A percentile compares a stretch with the other conserved stretches of the same genome.
Evolutionary conservation across 2,329 filamentous ascomycete genomes (phyloP).

Genomic region (Rhinocladiella similis): DNA sequence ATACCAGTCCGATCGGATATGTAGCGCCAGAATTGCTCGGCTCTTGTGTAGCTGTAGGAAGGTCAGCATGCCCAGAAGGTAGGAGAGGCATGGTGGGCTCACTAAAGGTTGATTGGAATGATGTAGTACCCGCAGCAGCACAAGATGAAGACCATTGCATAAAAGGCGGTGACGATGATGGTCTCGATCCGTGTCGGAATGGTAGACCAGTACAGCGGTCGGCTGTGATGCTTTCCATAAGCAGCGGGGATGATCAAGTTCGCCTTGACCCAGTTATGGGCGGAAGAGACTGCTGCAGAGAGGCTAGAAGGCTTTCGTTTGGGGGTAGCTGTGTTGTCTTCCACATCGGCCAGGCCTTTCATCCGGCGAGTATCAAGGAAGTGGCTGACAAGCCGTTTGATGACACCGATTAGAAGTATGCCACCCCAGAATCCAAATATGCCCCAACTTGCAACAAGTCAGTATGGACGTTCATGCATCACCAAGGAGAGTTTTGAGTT

Average conservation of each 20-base stretch:
- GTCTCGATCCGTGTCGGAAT: constrained; percentile 52
- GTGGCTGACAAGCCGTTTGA: constrained; percentile 33
- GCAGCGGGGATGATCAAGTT: constrained; percentile 47
- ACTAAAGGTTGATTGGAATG: background rate
- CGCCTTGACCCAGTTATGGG: constrained; percentile 37
- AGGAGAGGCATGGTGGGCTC: too few species aligned
- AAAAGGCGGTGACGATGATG: constrained; percentile 42
- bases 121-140: too few species aligned
- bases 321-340: too few species aligned
- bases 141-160: constrained; percentile 31
- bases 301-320: background rate
- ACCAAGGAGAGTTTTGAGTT: too few species aligned
- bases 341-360: constrained; percentile 12
- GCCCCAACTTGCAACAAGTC: constrained; percentile 34
- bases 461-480: too few species aligned
- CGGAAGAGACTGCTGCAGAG: background rate
- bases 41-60: background rate
- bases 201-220: constrained; percentile 44
- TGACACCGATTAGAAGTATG: constrained; percentile 38
- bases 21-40: constrained; percentile 51
- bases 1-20: constrained; percentile 64
- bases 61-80: background rate
- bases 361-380: constrained; percentile 20
- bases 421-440: constrained; percentile 44
- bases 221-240: constrained; percentile 43